phyloP scores from a whole-genome alignment of 2,329 filamentous ascomycete species.

The Colletotrichum sp. region DNA sequence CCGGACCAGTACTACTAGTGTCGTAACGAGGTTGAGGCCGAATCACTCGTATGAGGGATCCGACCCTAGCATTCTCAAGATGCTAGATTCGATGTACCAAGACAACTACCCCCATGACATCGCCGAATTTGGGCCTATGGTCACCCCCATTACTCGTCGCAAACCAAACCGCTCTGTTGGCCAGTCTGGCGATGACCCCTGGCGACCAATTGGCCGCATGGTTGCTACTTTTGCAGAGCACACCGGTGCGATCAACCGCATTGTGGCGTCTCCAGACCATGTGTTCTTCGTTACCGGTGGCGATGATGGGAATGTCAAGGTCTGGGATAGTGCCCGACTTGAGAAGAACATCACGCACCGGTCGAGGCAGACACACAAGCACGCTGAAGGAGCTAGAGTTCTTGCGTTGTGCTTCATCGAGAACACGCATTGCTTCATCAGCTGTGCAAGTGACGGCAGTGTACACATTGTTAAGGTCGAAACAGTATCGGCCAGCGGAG shows the following conservation, averaged over 20 bases:
- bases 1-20: slow-evolving; percentile 27
- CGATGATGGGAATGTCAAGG: slow-evolving; percentile 86
- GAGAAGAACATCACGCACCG: slow-evolving; percentile 91
- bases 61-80: slow-evolving; percentile 69
- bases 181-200: slow-evolving; percentile 64
- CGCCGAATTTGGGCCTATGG: slow-evolving; percentile 78
- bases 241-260: slow-evolving; percentile 78
- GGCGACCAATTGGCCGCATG: slow-evolving; percentile 84
- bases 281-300: slow-evolving; percentile 93
- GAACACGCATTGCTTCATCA: slow-evolving; percentile 91
- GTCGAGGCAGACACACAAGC: slow-evolving; percentile 83
- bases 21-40: slow-evolving; percentile 12
- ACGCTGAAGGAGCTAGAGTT: slow-evolving; percentile 74
- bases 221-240: slow-evolving; percentile 93
- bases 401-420: slow-evolving; percentile 90
- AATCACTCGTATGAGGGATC: slow-evolving; percentile 88
- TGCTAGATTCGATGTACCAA: slow-evolving; percentile 85
- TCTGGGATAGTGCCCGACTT: slow-evolving; percentile 90
- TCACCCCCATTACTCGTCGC: slow-evolving; percentile 69
- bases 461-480: slow-evolving; percentile 89
- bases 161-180: slow-evolving; percentile 56
- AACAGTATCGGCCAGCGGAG: slow-evolving; percentile 48
- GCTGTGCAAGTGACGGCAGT: slow-evolving; percentile 87
- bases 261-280: slow-evolving; percentile 87
- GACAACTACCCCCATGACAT: slow-evolving; percentile 72